Evolutionary conservation across 768 basidiomycete species (phyloP).

Genomic region (Leccinum arenicola): DNA sequence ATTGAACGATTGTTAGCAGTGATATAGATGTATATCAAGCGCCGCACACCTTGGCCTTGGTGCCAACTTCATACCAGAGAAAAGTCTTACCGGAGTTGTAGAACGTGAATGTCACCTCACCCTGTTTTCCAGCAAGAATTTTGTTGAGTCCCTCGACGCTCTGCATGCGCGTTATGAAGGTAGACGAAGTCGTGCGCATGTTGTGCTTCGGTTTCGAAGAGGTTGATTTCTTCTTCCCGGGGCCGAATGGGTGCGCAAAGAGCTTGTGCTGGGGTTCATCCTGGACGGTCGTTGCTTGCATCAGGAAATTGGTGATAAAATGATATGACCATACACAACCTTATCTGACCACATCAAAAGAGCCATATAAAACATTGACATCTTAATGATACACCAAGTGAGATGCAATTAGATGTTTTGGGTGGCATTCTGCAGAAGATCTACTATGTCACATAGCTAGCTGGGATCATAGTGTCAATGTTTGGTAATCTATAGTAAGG

Average conservation of each 20-base stretch:
- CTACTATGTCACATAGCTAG: too few relatives aligned
- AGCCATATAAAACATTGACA: too few relatives aligned
- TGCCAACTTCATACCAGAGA: conserved; percentile 84
- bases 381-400: too few relatives aligned
- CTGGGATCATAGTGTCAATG: too few relatives aligned
- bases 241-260: conserved; percentile 52
- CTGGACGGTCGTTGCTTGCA: conserved; percentile 33
- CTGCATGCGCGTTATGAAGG: conserved; percentile 87
- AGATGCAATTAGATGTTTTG: too few relatives aligned
- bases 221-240: conserved; percentile 59
- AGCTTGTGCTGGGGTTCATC: conserved; percentile 50
- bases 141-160: conserved; percentile 73
- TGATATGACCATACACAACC: too few relatives aligned
- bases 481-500: too few relatives aligned
- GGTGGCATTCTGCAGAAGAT: too few relatives aligned
- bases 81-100: conserved; percentile 85
- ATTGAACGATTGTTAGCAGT: conserved; percentile 10
- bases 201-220: conserved; percentile 82
- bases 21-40: background rate
- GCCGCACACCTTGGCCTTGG: conserved; percentile 69
- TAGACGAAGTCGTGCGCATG: conserved; percentile 86
- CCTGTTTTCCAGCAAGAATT: conserved; percentile 70
- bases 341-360: too few relatives aligned
- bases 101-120: conserved; percentile 84
- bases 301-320: too few relatives aligned